Base-by-base conservation (phyloP, 371 early-diverging fungal genomes). In the Vairimorpha ceranae region DNA sequence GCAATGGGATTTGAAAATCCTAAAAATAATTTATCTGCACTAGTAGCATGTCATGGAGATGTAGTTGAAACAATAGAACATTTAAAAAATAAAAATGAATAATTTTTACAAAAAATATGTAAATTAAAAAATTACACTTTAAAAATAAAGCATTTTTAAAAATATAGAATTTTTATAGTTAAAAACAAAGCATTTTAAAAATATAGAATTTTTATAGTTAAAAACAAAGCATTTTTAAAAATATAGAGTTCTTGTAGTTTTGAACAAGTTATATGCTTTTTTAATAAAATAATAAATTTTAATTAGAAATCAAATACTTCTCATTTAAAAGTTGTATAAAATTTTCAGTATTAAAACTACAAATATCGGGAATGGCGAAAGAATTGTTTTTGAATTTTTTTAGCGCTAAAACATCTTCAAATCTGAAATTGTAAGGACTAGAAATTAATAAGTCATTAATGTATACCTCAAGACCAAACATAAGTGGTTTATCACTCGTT, bases 1-100 rank as follows among this genome's bases (percentile, higher is more conserved):
- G 89, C 90, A 65, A 90, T 90, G 88, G 92, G 92, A 21, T 92
- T 91, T 75, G 75, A 84, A 27, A 89, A 91, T 81, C 84, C 86
- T 33, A 85, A 85, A 56, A 83, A 85, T 45, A 92, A 91, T 82
- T 79, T 89, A 2, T 85, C 87, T 30, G 89, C 89, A 0, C 84
- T 91, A 45, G 79, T 88, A 56, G 87, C 87, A n/a, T 86, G 88
- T 35, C 87, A 89, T 58, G 91, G 91, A 19, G 87, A 91, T 78
- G 87, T 90, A 17, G 77, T 77, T 19, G 33, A 45, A 33, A 77
- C 83, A 1, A 79, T 82, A 19, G 61, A 52, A 17, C 61, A 73
- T 45, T 70, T 81, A 54, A 51, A 32, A 4, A 59, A 32, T 29
- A 46, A 43, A 3, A 60, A 35, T 21, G 46, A 33, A 14, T 59